Conservation (phyloP, 352 stramenopile genomes). For the Phytophthora syringae region DNA sequence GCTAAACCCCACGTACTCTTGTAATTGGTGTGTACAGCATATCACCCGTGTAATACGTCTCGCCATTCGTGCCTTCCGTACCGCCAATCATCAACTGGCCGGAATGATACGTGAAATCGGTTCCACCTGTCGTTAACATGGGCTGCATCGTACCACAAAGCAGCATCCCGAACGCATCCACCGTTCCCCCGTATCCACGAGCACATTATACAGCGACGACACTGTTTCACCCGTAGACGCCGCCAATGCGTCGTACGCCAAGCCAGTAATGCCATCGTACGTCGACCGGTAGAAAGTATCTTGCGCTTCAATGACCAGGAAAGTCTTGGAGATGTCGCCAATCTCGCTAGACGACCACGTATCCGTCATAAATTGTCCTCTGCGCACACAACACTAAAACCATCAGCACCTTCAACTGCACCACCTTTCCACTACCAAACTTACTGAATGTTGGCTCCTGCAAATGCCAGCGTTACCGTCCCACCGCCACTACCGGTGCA, state of each 20-base stretch:
- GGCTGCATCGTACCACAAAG: constrained; percentile 84
- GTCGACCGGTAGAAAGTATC: constrained; percentile 75
- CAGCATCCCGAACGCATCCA: constrained; percentile 77
- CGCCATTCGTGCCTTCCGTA: constrained; percentile 55
- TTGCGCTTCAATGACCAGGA: constrained; percentile 79
- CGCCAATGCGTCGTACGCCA: constrained; percentile 68
- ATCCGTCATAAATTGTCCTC: constrained; percentile 75
- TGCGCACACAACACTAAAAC: constrained; percentile 21
- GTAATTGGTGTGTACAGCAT: constrained; percentile 86
- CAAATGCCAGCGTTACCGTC: constrained; percentile 54
- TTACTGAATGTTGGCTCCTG: constrained; percentile 71
- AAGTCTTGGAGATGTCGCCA: constrained; percentile 62
- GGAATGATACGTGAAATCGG: constrained; percentile 60
- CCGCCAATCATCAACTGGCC: constrained; percentile 74
- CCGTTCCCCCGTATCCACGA: constrained; percentile 48
- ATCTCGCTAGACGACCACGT: constrained; percentile 67
- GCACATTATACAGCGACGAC: constrained; percentile 62
- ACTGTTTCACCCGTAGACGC: constrained; percentile 48
- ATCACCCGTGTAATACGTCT: constrained; percentile 64
- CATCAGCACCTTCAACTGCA: constrained; percentile 8
- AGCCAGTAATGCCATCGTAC: constrained; percentile 82
- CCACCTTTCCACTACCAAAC: constrained; percentile 3
- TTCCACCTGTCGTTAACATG: constrained; percentile 44
- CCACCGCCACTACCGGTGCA: constrained; percentile 42
- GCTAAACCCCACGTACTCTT: constrained; percentile 32